Conservation (phyloP, 139 green algal species). For the Tetraselmis striata region DNA sequence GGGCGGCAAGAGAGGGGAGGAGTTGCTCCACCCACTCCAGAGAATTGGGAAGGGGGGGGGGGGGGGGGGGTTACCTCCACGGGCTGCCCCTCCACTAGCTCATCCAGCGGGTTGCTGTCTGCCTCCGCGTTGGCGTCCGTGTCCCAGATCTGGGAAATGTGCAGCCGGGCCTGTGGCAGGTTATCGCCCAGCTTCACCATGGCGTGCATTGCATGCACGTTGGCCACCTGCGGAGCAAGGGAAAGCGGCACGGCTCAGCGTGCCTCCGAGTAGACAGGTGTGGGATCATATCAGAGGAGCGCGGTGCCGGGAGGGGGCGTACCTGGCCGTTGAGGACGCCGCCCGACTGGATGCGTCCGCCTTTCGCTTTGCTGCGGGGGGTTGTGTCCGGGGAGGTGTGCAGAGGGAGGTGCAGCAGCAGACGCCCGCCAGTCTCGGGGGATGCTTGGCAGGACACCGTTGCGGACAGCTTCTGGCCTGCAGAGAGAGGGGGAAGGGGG, state of each 20-base stretch:
- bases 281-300: too few relatives aligned
- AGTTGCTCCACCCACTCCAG: too few relatives aligned
- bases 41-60: too few relatives aligned
- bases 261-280: too few relatives aligned
- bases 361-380: not conserved
- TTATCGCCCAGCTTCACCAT: constrained; percentile 31
- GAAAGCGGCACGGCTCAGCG: too few relatives aligned
- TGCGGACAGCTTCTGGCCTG: constrained; percentile 19
- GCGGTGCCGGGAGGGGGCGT: too few relatives aligned
- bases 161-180: constrained; percentile 36
- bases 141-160: constrained; percentile 50
- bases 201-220: constrained; percentile 33
- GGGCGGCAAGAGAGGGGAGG: too few relatives aligned
- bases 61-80: constrained; percentile 31
- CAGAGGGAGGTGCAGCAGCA: constrained; percentile 31
- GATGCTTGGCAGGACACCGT: constrained; percentile 23
- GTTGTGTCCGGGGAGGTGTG: not conserved
- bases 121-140: not conserved
- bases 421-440: constrained; percentile 16
- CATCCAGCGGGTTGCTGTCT: constrained; percentile 19
- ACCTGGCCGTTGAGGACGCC: constrained; percentile 23
- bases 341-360: constrained; percentile 4
- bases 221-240: constrained; percentile 40
- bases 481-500: not conserved
- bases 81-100: constrained; percentile 21